These are phyloP conservation scores for Curvularia verruculosa DNA, from an alignment of 2,329 filamentous ascomycete species.

Conservation along the genomic window DNA sequence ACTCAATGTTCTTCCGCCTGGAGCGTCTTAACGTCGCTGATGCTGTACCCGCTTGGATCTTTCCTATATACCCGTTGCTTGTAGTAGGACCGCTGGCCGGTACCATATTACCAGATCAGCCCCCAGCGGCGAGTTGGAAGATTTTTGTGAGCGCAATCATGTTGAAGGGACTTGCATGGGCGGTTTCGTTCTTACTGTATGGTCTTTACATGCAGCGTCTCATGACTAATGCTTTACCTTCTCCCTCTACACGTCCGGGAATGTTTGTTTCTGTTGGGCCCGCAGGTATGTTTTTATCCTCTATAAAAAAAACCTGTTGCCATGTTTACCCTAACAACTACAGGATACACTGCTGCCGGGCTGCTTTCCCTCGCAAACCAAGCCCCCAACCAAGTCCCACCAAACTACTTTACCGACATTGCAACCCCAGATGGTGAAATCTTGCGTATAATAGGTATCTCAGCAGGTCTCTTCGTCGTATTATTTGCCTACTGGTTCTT, in stretches of 20 bases:
- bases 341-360: slow-evolving; percentile 46
- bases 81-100: slow-evolving; percentile 50
- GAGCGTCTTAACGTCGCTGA: slow-evolving; percentile 48
- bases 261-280: slow-evolving; percentile 62
- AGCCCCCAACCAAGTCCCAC: slow-evolving; percentile 46
- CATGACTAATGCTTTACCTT: slow-evolving; percentile 64
- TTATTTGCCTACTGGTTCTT: slow-evolving; percentile 60
- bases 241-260: slow-evolving; percentile 50
- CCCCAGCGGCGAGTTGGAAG: slow-evolving; percentile 51
- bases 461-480: slow-evolving; percentile 55
- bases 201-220: slow-evolving; percentile 73
- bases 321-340: slow-evolving; percentile 62
- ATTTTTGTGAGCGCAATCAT: slow-evolving; percentile 67
- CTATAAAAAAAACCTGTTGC: slow-evolving; percentile 57
- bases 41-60: slow-evolving; percentile 51
- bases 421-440: slow-evolving; percentile 44
- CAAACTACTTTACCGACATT: slow-evolving; percentile 43
- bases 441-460: slow-evolving; percentile 52
- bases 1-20: slow-evolving; percentile 47
- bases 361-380: slow-evolving; percentile 56
- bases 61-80: slow-evolving; percentile 46
- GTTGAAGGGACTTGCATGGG: slow-evolving; percentile 71
- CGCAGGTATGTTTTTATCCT: slow-evolving; percentile 43
- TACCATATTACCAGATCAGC: slow-evolving; percentile 45
- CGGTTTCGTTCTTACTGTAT: slow-evolving; percentile 71